Conservation (phyloP, 2,329 filamentous ascomycete species). For the Penicillium sp. region DNA sequence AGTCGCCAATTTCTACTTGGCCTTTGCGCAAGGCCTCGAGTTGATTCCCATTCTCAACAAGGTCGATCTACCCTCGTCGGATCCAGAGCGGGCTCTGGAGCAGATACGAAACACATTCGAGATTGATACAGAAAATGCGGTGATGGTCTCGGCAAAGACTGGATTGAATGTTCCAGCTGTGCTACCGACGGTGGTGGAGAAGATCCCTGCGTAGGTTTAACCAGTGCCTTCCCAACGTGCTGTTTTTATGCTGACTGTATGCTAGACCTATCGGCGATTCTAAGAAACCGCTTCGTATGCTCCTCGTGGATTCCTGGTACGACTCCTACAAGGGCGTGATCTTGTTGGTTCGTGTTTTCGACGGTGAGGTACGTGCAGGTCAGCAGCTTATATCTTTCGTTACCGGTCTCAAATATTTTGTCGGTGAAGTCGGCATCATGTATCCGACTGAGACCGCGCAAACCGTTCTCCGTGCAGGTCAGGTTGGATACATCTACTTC, state of each 20-base stretch:
- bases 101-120: constrained; percentile 89
- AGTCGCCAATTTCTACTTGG: constrained; percentile 96
- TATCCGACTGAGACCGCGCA: constrained; percentile 85
- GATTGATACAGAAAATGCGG: constrained; percentile 71
- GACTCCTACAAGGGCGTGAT: constrained; percentile 94
- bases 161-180: constrained; percentile 83
- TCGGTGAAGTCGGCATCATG: constrained; percentile 96
- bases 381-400: constrained; percentile 86
- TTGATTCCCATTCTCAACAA: constrained; percentile 96
- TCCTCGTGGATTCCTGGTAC: constrained; percentile 98
- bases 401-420: constrained; percentile 84
- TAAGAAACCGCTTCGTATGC: constrained; percentile 71
- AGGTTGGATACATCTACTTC: constrained; percentile 95
- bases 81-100: constrained; percentile 78
- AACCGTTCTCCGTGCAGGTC: constrained; percentile 76
- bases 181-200: constrained; percentile 79
- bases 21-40: constrained; percentile 83
- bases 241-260: constrained; percentile 20
- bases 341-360: constrained; percentile 85
- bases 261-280: constrained; percentile 67
- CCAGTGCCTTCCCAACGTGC: neutral
- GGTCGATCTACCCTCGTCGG: constrained; percentile 86
- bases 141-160: constrained; percentile 89
- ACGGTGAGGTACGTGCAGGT: constrained; percentile 77
- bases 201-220: constrained; percentile 66